These are phyloP conservation scores for Berkeleyomyces basicola DNA, from an alignment of 2,329 filamentous ascomycete species.

Conservation along the genomic window DNA sequence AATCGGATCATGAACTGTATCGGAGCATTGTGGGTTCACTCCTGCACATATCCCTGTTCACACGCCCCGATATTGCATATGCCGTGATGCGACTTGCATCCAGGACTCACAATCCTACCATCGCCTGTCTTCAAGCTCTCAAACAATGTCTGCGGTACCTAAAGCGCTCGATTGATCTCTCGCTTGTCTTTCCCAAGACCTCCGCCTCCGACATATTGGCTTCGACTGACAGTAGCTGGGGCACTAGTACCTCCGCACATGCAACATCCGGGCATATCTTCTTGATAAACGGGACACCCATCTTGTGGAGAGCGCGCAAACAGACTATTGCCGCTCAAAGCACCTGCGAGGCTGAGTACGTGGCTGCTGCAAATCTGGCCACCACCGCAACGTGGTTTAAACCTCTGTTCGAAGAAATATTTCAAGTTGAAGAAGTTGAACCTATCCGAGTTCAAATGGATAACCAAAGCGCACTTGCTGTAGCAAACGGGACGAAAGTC, in stretches of 20 bases:
- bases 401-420: not conserved
- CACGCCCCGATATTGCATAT: not conserved
- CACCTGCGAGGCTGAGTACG: not conserved
- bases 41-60: not conserved
- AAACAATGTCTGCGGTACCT: not conserved
- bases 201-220: not conserved
- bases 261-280: not conserved
- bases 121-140: not conserved
- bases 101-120: not conserved
- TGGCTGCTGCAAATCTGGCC: not conserved
- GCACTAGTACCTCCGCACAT: not conserved
- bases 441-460: not conserved
- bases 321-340: not conserved
- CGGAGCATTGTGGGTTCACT: no score
- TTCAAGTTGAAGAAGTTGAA: not conserved
- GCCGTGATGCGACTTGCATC: not conserved
- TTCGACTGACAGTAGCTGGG: not conserved
- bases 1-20: no score
- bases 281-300: not conserved
- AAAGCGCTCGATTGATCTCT: not conserved
- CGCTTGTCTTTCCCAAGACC: no score
- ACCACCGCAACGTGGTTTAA: not conserved
- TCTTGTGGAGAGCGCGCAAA: not conserved
- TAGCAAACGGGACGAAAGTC: not conserved
- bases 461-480: not conserved